Conservation (phyloP, 139 green algal genomes). For the Pycnococcus provasolii region DNA sequence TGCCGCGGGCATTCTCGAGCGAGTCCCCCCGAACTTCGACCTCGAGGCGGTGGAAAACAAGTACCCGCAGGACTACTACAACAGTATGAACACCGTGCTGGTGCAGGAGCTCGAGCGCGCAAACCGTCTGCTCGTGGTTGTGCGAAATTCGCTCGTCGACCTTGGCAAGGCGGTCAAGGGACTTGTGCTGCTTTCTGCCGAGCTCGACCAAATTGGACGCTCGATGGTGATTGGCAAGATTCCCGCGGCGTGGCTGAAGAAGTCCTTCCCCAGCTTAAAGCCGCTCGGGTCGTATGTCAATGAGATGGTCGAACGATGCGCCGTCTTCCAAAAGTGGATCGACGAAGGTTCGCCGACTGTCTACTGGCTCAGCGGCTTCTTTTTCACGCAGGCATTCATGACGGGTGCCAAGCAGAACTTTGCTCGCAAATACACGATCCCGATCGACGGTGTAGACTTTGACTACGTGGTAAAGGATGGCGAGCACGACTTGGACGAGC, state of each 20-base stretch:
- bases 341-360: constrained; percentile 45
- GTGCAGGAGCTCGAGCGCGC: constrained; percentile 69
- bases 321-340: constrained; percentile 51
- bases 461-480: constrained; percentile 33
- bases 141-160: constrained; percentile 38
- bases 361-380: constrained; percentile 75
- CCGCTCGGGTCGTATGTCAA: constrained; percentile 54
- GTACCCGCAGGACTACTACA: constrained; percentile 66
- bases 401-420: constrained; percentile 45
- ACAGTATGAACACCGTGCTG: constrained; percentile 72
- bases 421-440: constrained; percentile 36
- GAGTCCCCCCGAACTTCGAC: constrained; percentile 51
- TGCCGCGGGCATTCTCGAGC: constrained; percentile 44
- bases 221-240: constrained; percentile 45
- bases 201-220: constrained; percentile 42
- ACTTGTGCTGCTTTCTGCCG: constrained; percentile 54
- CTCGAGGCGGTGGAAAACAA: constrained; percentile 54
- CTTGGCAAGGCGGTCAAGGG: constrained; percentile 44
- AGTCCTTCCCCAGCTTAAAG: constrained; percentile 56
- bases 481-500: constrained; percentile 15
- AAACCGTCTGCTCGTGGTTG: constrained; percentile 52
- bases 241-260: constrained; percentile 50
- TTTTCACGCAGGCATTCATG: constrained; percentile 73
- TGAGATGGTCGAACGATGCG: constrained; percentile 50
- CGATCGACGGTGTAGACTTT: constrained; percentile 39